A percentile compares a stretch with the other conserved stretches of the same genome.
Conservation (phyloP, 192 early-diverging fungal species). For the Coemansia sp. region DNA sequence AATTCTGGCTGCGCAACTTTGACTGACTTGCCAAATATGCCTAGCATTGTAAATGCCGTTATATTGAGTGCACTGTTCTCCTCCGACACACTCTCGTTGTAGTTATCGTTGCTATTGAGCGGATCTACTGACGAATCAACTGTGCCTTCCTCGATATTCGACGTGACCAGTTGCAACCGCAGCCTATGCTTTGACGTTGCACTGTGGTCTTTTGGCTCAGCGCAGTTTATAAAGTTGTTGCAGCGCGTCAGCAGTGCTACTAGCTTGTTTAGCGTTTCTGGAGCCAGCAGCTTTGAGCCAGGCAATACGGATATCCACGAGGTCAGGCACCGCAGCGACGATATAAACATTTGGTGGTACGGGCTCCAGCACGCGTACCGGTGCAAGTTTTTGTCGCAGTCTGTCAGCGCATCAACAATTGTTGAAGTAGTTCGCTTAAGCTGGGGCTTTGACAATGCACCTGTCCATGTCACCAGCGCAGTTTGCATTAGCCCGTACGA, state of each 20-base stretch:
- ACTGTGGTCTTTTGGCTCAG: not conserved
- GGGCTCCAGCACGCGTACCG: conserved; percentile 29
- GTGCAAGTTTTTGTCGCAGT: conserved; percentile 30
- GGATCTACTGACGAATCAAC: not conserved
- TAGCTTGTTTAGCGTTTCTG: conserved; percentile 11
- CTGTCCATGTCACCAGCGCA: conserved; percentile 29
- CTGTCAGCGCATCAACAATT: conserved; percentile 12
- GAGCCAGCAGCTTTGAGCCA: not conserved
- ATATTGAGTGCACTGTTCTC: not conserved
- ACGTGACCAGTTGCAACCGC: conserved; percentile 23
- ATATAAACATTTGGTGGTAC: conserved; percentile 50
- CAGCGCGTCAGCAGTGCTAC: conserved; percentile 26
- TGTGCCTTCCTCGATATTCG: conserved; percentile 1
- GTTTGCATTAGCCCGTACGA: conserved; percentile 32
- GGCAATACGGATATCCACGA: conserved; percentile 26
- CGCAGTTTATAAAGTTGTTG: conserved; percentile 20
- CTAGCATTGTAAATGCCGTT: conserved; percentile 9
- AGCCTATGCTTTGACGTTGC: conserved; percentile 7
- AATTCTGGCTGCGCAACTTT: conserved; percentile 4
- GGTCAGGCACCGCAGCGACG: conserved; percentile 37
- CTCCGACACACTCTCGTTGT: not conserved
- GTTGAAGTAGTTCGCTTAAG: conserved; percentile 9
- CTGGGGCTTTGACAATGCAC: conserved; percentile 4
- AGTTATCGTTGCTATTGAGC: not conserved
- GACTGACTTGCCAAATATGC: conserved; percentile 1